These are phyloP conservation scores for Komagataella populi DNA, from an alignment of 805 yeast species.

Conservation along the genomic window DNA sequence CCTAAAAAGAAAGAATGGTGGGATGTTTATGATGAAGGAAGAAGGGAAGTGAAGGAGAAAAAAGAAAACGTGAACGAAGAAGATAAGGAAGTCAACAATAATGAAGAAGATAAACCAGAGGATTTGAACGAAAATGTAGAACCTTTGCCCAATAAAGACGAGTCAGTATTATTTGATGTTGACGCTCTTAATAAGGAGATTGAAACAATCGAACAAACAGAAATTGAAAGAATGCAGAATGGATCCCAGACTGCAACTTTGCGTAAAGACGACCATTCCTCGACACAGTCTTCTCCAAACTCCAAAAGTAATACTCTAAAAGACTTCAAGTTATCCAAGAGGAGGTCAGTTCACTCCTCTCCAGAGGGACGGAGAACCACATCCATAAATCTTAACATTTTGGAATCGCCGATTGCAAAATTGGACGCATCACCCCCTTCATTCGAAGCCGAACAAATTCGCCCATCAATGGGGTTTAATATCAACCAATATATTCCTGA, in stretches of 20 bases:
- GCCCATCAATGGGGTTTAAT: neutral
- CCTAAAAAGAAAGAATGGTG: slow-evolving; percentile 44
- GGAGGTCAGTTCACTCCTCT: slow-evolving; percentile 5
- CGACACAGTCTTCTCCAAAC: neutral
- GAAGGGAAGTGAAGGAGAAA: slow-evolving; percentile 14
- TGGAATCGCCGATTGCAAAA: neutral
- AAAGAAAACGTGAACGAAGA: slow-evolving; percentile 7
- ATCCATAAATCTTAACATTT: neutral
- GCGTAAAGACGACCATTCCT: neutral
- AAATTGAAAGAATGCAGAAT: slow-evolving; percentile 10
- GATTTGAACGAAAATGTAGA: neutral
- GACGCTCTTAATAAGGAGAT: slow-evolving; percentile 29
- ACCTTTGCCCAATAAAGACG: slow-evolving; percentile 9
- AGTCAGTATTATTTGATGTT: slow-evolving; percentile 28
- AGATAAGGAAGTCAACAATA: slow-evolving; percentile 8
- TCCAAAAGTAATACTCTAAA: neutral
- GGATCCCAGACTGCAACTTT: slow-evolving; percentile 2
- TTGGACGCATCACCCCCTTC: neutral
- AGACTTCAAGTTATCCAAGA: neutral
- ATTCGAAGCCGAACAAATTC: neutral
- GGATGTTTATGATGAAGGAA: slow-evolving; percentile 33
- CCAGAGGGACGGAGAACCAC: neutral
- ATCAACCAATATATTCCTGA: neutral
- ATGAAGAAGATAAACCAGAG: neutral
- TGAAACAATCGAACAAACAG: slow-evolving; percentile 24